Conservation (phyloP, 2,329 filamentous ascomycete genomes). For the Diaporthe australafricana region DNA sequence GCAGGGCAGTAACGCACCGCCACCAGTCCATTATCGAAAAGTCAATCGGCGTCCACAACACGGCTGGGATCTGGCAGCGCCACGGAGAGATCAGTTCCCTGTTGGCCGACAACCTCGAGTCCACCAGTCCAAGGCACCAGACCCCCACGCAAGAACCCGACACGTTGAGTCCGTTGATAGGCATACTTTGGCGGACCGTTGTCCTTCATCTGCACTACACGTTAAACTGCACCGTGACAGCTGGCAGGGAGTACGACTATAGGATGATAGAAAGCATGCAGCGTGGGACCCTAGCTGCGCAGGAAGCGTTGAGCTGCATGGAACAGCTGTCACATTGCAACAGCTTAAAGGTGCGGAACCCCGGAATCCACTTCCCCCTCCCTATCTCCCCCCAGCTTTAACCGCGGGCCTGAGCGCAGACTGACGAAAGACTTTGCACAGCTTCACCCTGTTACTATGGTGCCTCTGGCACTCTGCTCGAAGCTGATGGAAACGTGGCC, state of each 20-base stretch:
- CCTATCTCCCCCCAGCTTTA: no score
- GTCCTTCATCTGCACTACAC: conserved; percentile 3
- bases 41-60: conserved; percentile 6
- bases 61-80: conserved; percentile 15
- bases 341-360: neutral
- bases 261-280: conserved; percentile 10
- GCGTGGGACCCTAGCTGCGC: neutral
- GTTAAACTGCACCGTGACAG: neutral
- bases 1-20: conserved; percentile 7
- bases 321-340: conserved; percentile 2
- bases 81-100: neutral
- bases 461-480: conserved; percentile 1
- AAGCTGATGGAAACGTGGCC: conserved; percentile 11
- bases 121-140: neutral
- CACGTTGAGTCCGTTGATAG: neutral
- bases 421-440: neutral
- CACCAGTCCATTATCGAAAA: conserved; percentile 19
- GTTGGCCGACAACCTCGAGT: neutral
- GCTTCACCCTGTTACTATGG: conserved; percentile 9
- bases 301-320: conserved; percentile 6
- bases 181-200: neutral
- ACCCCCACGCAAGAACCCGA: neutral
- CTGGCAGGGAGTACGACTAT: conserved; percentile 2
- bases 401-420: neutral
- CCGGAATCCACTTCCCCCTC: no score